Base-by-base conservation (phyloP, 768 basidiomycete species). In the Tylopilus balloui region DNA sequence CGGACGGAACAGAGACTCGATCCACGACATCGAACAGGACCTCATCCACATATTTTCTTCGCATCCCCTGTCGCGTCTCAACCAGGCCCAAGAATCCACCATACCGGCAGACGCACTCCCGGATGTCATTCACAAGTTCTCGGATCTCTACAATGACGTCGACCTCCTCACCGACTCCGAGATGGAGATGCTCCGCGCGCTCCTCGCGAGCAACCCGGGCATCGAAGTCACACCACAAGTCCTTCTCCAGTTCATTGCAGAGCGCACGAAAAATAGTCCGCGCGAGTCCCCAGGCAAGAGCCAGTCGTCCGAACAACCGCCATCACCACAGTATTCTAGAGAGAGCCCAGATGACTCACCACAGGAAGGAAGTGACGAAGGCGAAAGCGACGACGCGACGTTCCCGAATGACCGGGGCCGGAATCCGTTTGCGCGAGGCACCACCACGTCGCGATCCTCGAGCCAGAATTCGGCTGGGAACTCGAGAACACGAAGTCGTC, bases 101-200 rank as follows among this genome's bases (percentile, higher is more conserved):
- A 81, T 91, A 55, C 86, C 87, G 12, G 88, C 78, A 37, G 76
- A 79, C 53, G 78, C 76, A n/a, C 78, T 91, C 31, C 74, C 83
- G 28, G 83, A 87, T 57, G 78, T 91, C 25, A 76, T 91, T 37
- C 74, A 77, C 38, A 71, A 78, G 14, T 86, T 86, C 58, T 78
- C 79, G 4, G 72, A 81, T 25, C 66, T 77, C 5, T 81, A 81
- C 61, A 69, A 78, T 52, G 80, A 81, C 11, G 70, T 76, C 17
- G 76, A 84, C 54, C 77, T 91, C n/a, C 70, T 92, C 56, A 73
- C 76, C 10, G 71, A 73, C 32, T 74, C 81, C 20, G 90, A 92
- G 65, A 74, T 79, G 57, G 71, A 71, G 19, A 70, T 77, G 72
- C 76, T 92, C 50, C 77, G 79, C 40, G 56, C 67, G 11, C 69